Conservation (phyloP, 2,329 filamentous ascomycete genomes). For the Colletotrichum tropicale region DNA sequence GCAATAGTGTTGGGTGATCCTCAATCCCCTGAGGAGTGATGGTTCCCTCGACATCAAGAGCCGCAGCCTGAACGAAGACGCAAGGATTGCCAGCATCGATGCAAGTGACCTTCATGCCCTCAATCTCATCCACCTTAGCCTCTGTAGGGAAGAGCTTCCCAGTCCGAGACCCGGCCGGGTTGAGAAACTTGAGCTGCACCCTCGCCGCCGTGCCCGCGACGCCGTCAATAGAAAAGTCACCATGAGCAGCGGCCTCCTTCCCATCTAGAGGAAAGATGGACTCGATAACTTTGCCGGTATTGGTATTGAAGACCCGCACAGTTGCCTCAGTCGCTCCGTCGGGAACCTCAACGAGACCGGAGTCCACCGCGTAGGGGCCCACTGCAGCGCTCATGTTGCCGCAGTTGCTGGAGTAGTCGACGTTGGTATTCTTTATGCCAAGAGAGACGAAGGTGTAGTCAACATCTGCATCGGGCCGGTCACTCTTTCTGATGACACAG, state of each 20-base stretch:
- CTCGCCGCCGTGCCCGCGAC: conserved; percentile 62
- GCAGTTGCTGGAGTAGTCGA: conserved; percentile 75
- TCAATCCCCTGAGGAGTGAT: conserved; percentile 61
- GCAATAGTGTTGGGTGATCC: conserved; percentile 43
- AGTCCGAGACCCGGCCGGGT: conserved; percentile 68
- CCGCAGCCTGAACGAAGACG: conserved; percentile 62
- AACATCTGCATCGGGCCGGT: conserved; percentile 57
- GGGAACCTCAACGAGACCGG: conserved; percentile 43
- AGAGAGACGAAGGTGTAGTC: conserved; percentile 76
- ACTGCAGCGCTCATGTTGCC: conserved; percentile 76
- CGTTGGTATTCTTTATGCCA: conserved; percentile 62
- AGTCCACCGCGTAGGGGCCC: conserved; percentile 68
- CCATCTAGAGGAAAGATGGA: conserved; percentile 59
- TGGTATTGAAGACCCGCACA: conserved; percentile 72
- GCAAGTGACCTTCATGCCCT: conserved; percentile 56
- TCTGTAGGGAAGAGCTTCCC: conserved; percentile 66
- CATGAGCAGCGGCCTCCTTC: conserved; percentile 50
- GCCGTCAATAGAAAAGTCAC: conserved; percentile 67
- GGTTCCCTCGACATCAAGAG: conserved; percentile 53
- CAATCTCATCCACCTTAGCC: conserved; percentile 54
- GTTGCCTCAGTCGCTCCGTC: conserved; percentile 38
- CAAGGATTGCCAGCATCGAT: conserved; percentile 70
- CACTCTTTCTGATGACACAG: conserved; percentile 64
- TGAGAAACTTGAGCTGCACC: conserved; percentile 64
- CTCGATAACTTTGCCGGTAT: conserved; percentile 69